These are phyloP conservation scores for Suhomyces anneliseae DNA, from an alignment of 1,139 yeast genomes.

Conservation along the genomic window DNA sequence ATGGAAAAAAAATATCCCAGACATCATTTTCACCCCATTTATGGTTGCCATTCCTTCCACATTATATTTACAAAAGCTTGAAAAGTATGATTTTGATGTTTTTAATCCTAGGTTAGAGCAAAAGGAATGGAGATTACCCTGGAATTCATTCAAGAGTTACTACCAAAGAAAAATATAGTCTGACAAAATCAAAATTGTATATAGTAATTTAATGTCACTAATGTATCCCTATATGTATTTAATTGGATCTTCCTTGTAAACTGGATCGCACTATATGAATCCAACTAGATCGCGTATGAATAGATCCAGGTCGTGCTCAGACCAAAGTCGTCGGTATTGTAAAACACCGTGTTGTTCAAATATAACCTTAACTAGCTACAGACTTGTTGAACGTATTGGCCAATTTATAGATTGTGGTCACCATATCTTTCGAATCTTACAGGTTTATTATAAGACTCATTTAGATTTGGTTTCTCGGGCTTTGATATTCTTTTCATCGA, in stretches of 20 bases:
- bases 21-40: slow-evolving; percentile 64
- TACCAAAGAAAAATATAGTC: slow-evolving; percentile 38
- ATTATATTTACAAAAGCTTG: slow-evolving; percentile 60
- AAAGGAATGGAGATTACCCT: slow-evolving; percentile 74
- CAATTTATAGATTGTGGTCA: not conserved
- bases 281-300: not conserved
- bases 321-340: not conserved
- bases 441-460: not conserved
- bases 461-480: not conserved
- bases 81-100: slow-evolving; percentile 65
- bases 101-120: slow-evolving; percentile 47
- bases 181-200: not conserved
- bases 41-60: slow-evolving; percentile 68
- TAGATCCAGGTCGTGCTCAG: not conserved
- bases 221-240: no score
- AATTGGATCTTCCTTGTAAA: no score
- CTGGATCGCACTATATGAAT: no score
- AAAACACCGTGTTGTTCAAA: not conserved
- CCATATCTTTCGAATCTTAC: not conserved
- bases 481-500: not conserved
- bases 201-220: not conserved
- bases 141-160: slow-evolving; percentile 60
- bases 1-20: slow-evolving; percentile 58
- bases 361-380: not conserved
- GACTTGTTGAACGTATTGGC: not conserved